Evolutionary conservation across 768 basidiomycete species (phyloP), one percentile per base, ranked within the genome.

Genomic region (Neoboletus magnificus): DNA sequence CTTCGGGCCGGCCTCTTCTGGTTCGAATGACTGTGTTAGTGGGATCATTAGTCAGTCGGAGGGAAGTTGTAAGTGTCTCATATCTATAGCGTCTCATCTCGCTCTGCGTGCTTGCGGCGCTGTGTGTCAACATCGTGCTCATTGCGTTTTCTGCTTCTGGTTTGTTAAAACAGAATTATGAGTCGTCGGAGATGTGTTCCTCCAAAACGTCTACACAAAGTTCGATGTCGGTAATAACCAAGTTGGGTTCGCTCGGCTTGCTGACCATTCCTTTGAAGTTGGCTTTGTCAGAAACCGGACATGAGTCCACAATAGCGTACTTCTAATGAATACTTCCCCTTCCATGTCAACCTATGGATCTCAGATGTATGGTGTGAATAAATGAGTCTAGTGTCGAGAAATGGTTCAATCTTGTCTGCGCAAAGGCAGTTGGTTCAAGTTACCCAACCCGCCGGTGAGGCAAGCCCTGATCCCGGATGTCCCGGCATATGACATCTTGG

Each of bases 141-240:
- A 43, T 16, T 9, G 5, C 8, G 10, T 4, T 32, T 40, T 46
- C 27, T 46, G 55, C 66, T 18, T 18, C n/a, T 9, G 9, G 8
- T 45, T 48, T 30, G 10, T n/a, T 25, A 22, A 11, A 39, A 27
- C 27, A 66, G 59, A 52, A 3, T 50, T 53, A 32, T 66, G 65
- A 62, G 33, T 57, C 0, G 2, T 66, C 23, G 65, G 60, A 5
- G 57, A 59, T 32, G 63, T 72, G 13, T 77, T 80, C 72, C 61
- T 79, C 46, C 70, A 64, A 54, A 74, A 72, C 36, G 74, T 77
- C 30, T 81, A 77, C 61, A 73, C 76, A 4, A 62, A 57, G 1
- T 78, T 79, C 56, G 74, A 77, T 56, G 57, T 73, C 22, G 71
- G 62, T 0, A 71, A 72, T 44, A 54, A 33, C 1, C 64, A 57